These are phyloP conservation scores for Phytophthora foliorum DNA, from an alignment of 352 stramenopile genomes.

Conservation along the genomic window DNA sequence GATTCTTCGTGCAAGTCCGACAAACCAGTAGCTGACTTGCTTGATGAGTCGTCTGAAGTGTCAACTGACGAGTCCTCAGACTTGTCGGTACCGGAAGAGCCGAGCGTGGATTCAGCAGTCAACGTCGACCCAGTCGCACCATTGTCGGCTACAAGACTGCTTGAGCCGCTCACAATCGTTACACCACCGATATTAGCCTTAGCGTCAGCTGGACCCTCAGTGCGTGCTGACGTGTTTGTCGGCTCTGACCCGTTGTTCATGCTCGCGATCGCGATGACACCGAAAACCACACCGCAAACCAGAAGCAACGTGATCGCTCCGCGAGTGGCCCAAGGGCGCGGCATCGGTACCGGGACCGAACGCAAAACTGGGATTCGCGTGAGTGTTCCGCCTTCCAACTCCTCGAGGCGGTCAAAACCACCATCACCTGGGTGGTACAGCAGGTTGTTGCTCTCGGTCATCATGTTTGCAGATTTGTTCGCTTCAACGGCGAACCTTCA, in stretches of 20 bases:
- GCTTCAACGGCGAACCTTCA: neutral
- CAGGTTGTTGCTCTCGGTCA: slow-evolving; percentile 42
- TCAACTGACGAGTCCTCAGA: neutral
- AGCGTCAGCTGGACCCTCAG: slow-evolving; percentile 2
- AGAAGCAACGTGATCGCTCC: slow-evolving; percentile 32
- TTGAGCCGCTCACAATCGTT: slow-evolving; percentile 16
- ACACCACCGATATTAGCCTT: slow-evolving; percentile 11
- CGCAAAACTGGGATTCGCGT: slow-evolving; percentile 30
- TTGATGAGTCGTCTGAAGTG: slow-evolving; percentile 5
- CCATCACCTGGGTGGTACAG: slow-evolving; percentile 27
- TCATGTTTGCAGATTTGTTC: slow-evolving; percentile 24
- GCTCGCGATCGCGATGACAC: slow-evolving; percentile 31
- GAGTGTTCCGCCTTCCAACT: slow-evolving; percentile 26
- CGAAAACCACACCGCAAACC: slow-evolving; percentile 36
- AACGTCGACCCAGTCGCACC: slow-evolving; percentile 9
- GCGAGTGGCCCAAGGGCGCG: slow-evolving; percentile 34
- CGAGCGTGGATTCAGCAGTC: neutral
- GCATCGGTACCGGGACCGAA: slow-evolving; percentile 28
- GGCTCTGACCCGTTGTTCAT: slow-evolving; percentile 5
- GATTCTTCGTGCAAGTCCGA: neutral
- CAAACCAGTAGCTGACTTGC: neutral
- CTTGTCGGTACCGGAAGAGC: neutral
- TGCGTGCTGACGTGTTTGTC: neutral
- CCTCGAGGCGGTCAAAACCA: slow-evolving; percentile 39
- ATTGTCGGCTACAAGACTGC: slow-evolving; percentile 14